Base-by-base conservation (phyloP, 169 alveolate species). In the Plasmodium vivax region DNA sequence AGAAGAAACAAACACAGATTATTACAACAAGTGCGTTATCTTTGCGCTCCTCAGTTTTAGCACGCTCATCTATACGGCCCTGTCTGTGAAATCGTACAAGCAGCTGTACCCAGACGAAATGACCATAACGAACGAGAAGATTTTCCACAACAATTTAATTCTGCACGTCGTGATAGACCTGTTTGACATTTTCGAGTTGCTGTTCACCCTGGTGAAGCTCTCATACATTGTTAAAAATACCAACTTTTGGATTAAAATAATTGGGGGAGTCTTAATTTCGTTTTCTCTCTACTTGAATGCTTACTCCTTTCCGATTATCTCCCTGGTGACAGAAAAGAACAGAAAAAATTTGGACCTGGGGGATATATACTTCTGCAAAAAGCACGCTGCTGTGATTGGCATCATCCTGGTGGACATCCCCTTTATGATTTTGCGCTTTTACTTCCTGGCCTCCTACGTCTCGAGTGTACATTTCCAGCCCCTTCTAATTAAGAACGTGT, bases 111-210 rank as follows among this genome's bases (percentile, higher is more conserved):
- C 85, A 54, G 85, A 87, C n/a, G 93, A 87, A 75, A 77, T 54
- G 71, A 34, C 94, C 27, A 95, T 96, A 75, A 95, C 98, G 8
- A 93, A 96, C 32, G 98, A 96, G 68, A 85, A 96, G 2, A 90
- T 96, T 23, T 92, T 96, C 73, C 98, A 96, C 80, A 95, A 94
- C 81, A 96, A 96, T 75, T 75, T 96, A 96, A 92, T 95, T 36
- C 83, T 96, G 36, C 98, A 95, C 74, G 98, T 96, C 3, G 85
- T 93, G 3, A 79, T 96, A 36, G 98, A 96, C 68, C 84, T 94
- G 12, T 83, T 96, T 93, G 98, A 96, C 74, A 88, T 96, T 43
- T 93, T 96, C 34, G 98, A 96, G 32, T 56, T 87, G 47, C 72
- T 87, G 43, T 87, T 87, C 62, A 87, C 93, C 1, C 62, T 87